Evolutionary conservation across 1,284 basidiomycete genomes (phyloP).

Genomic region (Moesziomyces aphidis): DNA sequence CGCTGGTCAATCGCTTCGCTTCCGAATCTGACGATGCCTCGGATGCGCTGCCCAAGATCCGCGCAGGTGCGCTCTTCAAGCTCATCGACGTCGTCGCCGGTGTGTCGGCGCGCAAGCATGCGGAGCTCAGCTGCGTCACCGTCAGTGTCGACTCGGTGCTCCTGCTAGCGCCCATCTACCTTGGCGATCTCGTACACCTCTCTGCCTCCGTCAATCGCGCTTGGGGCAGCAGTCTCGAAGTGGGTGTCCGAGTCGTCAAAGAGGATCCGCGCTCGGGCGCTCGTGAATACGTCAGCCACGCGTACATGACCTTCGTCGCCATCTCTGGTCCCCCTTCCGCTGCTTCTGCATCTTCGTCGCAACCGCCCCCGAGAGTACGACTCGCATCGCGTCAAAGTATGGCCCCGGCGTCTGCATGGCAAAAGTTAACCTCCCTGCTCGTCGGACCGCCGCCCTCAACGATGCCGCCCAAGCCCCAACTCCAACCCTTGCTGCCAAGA

Average conservation of each 20-base stretch:
- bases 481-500: slow-evolving; percentile 58
- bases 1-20: slow-evolving; percentile 6
- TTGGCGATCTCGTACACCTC: slow-evolving; percentile 63
- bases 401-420: slow-evolving; percentile 18
- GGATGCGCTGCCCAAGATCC: slow-evolving; percentile 42
- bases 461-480: slow-evolving; percentile 46
- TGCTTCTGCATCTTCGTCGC: slow-evolving; percentile 12
- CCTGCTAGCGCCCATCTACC: slow-evolving; percentile 60
- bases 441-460: slow-evolving; percentile 2
- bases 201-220: slow-evolving; percentile 68
- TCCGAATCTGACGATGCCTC: slow-evolving; percentile 7
- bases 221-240: slow-evolving; percentile 68
- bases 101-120: slow-evolving; percentile 67
- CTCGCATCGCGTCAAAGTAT: slow-evolving; percentile 45
- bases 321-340: slow-evolving; percentile 8
- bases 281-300: slow-evolving; percentile 67
- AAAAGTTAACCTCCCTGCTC: slow-evolving; percentile 15
- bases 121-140: slow-evolving; percentile 67
- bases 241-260: slow-evolving; percentile 67
- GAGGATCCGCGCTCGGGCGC: slow-evolving; percentile 58
- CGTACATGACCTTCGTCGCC: slow-evolving; percentile 69
- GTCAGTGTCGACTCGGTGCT: slow-evolving; percentile 67
- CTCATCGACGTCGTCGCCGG: slow-evolving; percentile 69
- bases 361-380: slow-evolving; percentile 38
- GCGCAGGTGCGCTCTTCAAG: slow-evolving; percentile 68